phyloP scores from a whole-genome alignment of 208 protist genomes.

The Trypanosoma congolense region DNA sequence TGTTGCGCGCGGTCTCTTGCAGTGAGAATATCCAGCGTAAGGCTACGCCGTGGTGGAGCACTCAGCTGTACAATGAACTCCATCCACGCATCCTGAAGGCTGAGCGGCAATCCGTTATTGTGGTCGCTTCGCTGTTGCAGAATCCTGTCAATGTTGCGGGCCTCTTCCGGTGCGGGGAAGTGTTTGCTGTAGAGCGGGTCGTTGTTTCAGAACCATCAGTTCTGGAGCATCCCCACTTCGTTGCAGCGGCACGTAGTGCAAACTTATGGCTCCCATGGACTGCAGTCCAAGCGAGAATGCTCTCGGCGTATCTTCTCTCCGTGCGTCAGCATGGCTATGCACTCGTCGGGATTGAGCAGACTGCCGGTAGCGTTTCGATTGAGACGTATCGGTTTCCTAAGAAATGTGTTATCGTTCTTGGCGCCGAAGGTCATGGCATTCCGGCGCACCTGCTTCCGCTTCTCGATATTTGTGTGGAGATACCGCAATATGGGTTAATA shows the following conservation, averaged over 20 bases:
- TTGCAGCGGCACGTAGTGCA: conserved; percentile 79
- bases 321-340: conserved; percentile 77
- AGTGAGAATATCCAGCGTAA: conserved; percentile 85
- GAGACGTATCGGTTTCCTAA: conserved; percentile 61
- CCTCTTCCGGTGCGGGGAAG: conserved; percentile 84
- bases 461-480: conserved; percentile 88
- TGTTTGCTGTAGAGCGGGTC: conserved; percentile 80
- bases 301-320: conserved; percentile 52
- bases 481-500: conserved; percentile 90
- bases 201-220: conserved; percentile 68
- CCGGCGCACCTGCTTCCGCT: conserved; percentile 69
- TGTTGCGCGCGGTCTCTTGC: conserved; percentile 9
- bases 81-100: conserved; percentile 65
- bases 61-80: conserved; percentile 87
- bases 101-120: conserved; percentile 63
- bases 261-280: conserved; percentile 88
- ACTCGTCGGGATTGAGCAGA: conserved; percentile 89
- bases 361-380: conserved; percentile 72
- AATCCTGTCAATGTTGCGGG: conserved; percentile 89
- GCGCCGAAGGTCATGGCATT: conserved; percentile 86
- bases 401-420: conserved; percentile 70
- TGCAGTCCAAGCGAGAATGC: conserved; percentile 43
- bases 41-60: conserved; percentile 80
- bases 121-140: conserved; percentile 80
- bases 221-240: conserved; percentile 86